These are phyloP conservation scores for Stentor coeruleus DNA, from an alignment of 73 alveolate genomes.

Conservation along the genomic window DNA sequence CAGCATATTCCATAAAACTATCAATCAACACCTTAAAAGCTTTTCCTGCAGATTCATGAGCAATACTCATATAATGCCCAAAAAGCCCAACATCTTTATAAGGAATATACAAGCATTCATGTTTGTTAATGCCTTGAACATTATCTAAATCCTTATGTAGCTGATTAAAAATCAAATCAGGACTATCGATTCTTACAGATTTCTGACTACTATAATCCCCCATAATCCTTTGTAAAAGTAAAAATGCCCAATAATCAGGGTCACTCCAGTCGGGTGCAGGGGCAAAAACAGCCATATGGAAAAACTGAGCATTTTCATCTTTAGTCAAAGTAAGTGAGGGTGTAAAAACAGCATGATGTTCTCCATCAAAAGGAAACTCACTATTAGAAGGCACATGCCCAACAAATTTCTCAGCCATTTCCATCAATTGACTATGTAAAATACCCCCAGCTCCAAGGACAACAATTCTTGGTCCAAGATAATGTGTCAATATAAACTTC, in stretches of 20 bases:
- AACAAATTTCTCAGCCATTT: conserved; percentile 60
- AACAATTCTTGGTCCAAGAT: conserved; percentile 77
- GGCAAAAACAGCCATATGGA: conserved; percentile 72
- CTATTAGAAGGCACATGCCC: conserved; percentile 46
- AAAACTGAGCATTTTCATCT: conserved; percentile 63
- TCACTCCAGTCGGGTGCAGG: conserved; percentile 86
- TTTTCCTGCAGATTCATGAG: conserved; percentile 26
- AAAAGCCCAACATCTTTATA: conserved; percentile 79
- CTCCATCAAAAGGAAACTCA: conserved; percentile 28
- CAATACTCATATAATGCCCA: conserved; percentile 71
- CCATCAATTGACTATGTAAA: conserved; percentile 66
- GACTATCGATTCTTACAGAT: conserved; percentile 30
- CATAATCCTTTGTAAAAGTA: conserved; percentile 73
- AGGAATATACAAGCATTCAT: conserved; percentile 71
- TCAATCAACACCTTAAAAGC: background rate
- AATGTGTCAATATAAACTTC: conserved; percentile 63
- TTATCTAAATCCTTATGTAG: conserved; percentile 32
- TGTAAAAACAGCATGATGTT: conserved; percentile 45
- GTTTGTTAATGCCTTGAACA: conserved; percentile 41
- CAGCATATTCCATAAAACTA: background rate
- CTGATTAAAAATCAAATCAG: background rate
- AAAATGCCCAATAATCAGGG: conserved; percentile 77
- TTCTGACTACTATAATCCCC: conserved; percentile 56
- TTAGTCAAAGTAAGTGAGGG: conserved; percentile 41
- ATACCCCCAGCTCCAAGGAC: conserved; percentile 85